Conservation (phyloP, 2,329 filamentous ascomycete species). For the Colletotrichum siamense region DNA sequence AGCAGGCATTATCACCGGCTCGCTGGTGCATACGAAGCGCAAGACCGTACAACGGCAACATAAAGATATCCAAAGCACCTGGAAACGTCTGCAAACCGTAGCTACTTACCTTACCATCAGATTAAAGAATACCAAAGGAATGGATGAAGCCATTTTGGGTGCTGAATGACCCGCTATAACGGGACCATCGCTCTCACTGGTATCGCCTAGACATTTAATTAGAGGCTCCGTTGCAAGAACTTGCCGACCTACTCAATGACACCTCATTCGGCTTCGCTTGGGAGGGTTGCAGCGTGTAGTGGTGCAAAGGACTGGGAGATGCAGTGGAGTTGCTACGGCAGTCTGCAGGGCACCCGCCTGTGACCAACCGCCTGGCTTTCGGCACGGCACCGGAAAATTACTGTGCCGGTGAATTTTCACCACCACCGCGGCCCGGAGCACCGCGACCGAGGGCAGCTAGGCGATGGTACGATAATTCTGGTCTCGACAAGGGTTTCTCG, state of each 20-base stretch:
- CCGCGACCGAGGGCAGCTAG: not conserved
- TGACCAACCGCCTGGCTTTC: not conserved
- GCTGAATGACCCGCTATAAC: not conserved
- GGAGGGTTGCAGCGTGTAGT: not conserved
- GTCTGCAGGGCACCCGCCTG: not conserved
- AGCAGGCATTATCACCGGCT: not conserved
- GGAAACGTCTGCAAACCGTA: not conserved
- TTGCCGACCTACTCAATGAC: not conserved
- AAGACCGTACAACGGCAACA: not conserved
- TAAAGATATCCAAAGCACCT: not conserved
- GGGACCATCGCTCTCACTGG: not conserved
- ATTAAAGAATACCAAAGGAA: not conserved
- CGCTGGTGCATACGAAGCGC: not conserved
- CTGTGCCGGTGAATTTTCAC: not conserved
- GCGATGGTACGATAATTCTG: slow-evolving; percentile 9
- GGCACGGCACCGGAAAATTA: not conserved
- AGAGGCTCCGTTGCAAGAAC: not conserved
- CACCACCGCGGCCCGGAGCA: not conserved
- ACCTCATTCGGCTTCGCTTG: not conserved
- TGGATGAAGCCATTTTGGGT: not conserved
- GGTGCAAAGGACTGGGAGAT: not conserved
- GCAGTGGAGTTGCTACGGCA: not conserved
- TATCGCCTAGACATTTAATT: not conserved
- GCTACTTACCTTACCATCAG: not conserved
- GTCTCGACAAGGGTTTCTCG: not conserved